Evolutionary conservation across 441 rosid genomes (phyloP).

Genomic region (Euphorbia corollata): DNA sequence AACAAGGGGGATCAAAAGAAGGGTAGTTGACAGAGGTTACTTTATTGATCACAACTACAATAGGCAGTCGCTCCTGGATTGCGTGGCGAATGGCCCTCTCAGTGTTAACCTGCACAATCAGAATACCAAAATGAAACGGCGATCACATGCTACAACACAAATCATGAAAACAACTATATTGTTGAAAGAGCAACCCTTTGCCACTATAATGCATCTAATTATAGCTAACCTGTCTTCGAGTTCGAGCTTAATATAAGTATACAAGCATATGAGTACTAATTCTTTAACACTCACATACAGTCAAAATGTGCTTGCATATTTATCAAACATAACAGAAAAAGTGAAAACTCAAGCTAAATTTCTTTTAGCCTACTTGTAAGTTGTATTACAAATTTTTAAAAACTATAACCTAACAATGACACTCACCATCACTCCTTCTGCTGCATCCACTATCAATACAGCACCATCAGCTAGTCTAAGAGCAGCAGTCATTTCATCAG

Average conservation of each 20-base stretch:
- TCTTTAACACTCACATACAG: background rate
- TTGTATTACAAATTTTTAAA: background rate
- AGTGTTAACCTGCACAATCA: constrained; percentile 61
- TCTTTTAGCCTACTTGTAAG: background rate
- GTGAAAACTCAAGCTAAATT: background rate
- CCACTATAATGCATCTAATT: background rate
- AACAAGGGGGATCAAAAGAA: constrained; percentile 5
- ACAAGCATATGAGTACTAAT: background rate
- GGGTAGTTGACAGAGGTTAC: constrained; percentile 27
- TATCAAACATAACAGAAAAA: background rate
- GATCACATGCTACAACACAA: constrained; percentile 5
- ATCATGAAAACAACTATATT: background rate
- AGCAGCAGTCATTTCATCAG: constrained; percentile 98
- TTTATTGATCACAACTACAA: constrained; percentile 91
- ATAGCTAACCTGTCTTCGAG: constrained; percentile 6
- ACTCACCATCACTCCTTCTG: constrained; percentile 71
- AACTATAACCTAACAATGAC: background rate
- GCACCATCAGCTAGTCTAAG: constrained; percentile 91
- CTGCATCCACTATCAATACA: constrained; percentile 89
- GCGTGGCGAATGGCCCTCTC: constrained; percentile 98
- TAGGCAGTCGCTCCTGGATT: constrained; percentile 81
- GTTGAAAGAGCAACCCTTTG: constrained; percentile 5
- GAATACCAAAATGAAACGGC: constrained; percentile 12
- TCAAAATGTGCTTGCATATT: background rate
- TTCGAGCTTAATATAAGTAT: background rate